Evolutionary conservation across 352 stramenopile genomes (phyloP).

Genomic region (Thraustochytrium sp.): DNA sequence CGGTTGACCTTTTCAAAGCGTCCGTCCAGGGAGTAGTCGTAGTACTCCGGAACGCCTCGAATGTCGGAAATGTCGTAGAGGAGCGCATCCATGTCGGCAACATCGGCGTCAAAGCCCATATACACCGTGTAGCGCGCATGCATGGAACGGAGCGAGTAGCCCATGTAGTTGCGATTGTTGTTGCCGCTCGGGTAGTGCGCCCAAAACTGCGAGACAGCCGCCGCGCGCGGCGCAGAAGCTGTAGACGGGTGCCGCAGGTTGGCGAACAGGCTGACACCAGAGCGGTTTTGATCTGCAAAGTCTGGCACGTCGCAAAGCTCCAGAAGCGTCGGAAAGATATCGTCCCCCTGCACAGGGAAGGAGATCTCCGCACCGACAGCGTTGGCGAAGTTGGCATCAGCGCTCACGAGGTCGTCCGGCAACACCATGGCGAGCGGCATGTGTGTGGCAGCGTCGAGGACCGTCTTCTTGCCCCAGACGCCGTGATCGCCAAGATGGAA

Average conservation of each 20-base stretch:
- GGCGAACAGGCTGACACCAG: not conserved
- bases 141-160: slow-evolving; percentile 25
- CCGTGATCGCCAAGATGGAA: slow-evolving; percentile 31
- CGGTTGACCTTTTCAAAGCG: not conserved
- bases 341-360: not conserved
- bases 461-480: slow-evolving; percentile 26
- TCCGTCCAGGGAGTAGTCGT: slow-evolving; percentile 15
- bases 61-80: not conserved
- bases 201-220: slow-evolving; percentile 34
- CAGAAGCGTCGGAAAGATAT: slow-evolving; percentile 24
- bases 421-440: not conserved
- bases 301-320: not conserved
- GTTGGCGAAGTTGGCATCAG: not conserved
- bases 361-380: not conserved
- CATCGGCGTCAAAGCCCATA: not conserved
- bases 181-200: not conserved
- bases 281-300: not conserved
- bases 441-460: not conserved
- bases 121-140: slow-evolving; percentile 5
- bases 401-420: not conserved
- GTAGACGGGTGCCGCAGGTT: not conserved
- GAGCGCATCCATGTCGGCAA: not conserved
- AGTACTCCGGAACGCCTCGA: not conserved
- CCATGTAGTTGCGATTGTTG: not conserved
- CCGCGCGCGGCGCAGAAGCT: not conserved